These are phyloP conservation scores for Dictyostelium brefeldianum DNA, from an alignment of 78 protist species.

Conservation along the genomic window DNA sequence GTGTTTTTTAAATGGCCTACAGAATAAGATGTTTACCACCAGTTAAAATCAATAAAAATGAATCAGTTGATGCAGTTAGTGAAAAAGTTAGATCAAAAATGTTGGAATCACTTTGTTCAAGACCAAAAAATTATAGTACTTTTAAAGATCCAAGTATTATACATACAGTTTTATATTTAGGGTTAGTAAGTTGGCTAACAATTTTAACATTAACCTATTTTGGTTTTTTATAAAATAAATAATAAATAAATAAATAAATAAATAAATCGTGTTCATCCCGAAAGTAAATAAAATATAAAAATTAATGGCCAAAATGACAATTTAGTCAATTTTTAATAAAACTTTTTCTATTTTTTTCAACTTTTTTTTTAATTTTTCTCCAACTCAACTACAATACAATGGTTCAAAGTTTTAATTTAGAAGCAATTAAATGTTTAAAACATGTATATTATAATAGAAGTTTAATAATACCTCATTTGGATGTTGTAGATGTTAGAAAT, in stretches of 20 bases:
- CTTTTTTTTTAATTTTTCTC: too few species aligned
- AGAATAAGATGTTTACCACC: slow-evolving; percentile 56
- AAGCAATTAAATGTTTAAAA: slow-evolving; percentile 45
- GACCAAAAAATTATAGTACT: slow-evolving; percentile 2
- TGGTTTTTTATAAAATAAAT: not conserved
- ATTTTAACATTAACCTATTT: not conserved
- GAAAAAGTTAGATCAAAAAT: slow-evolving; percentile 26
- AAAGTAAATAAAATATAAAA: too few species aligned
- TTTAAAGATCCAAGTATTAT: not conserved
- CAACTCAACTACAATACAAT: not conserved
- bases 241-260: not conserved
- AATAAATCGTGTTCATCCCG: not conserved
- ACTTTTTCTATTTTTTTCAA: too few species aligned
- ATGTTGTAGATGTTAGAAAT: slow-evolving; percentile 29
- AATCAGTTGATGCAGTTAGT: slow-evolving; percentile 8
- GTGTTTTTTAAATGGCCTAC: too few species aligned
- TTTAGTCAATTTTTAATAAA: too few species aligned
- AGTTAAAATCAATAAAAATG: slow-evolving; percentile 13
- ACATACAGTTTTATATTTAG: not conserved
- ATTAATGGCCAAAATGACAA: too few species aligned
- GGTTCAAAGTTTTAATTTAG: slow-evolving; percentile 73
- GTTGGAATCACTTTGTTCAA: slow-evolving; percentile 14
- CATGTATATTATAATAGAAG: slow-evolving; percentile 21
- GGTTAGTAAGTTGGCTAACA: not conserved
- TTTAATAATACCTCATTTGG: slow-evolving; percentile 54